Base-by-base conservation (phyloP, 2,329 filamentous ascomycete species). In the Colletotrichum sp. region DNA sequence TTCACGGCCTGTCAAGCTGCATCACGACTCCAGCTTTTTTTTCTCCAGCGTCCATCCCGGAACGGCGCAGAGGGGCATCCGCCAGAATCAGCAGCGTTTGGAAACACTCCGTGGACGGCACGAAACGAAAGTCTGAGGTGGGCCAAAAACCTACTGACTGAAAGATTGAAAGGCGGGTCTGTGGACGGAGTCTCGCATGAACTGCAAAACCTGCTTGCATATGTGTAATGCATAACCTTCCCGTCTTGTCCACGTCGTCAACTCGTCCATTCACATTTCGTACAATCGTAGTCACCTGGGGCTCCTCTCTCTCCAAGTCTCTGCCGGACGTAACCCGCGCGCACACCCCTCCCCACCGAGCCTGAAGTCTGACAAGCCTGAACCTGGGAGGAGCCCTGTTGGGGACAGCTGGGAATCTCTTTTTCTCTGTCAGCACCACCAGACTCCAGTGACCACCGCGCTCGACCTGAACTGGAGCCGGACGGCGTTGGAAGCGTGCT, bases 201-300 rank as follows among this genome's bases (percentile, higher is more conserved):
- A 76, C 75, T 57, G 39, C 62, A 71, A 76, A 76, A 76, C 75
- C 66, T 76, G 75, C 75, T 76, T 76, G 75, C 75, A 76, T 75
- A 75, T 39, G 34, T 76, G 55, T 71, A 64, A 69, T 60, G 74
- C 64, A 69, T 69, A 73, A 59, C 59, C 70, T 65, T 76, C 57
- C 74, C 59, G 74, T 55, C 59, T 65, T 76, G 69, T 75, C 52
- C 60, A 52, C 36, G 26, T 63, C 64, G 64, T 36, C 64, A 52
- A 36, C 26, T 63, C 34, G 72, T 64, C 62, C 70, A 76, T 76
- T 69, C 74, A 65, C 36, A 74, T 76, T 76, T 76, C 64, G 74
- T 73, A 74, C 70, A 69, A 65, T 52, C 59, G 49, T 74, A 59
- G 70, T 76, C 74, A 76, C 70, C 34, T 60, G 64, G 62, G 62